Percentiles rank a stretch among this genome's conserved stretches.
phyloP scores from a whole-genome alignment of 352 stramenopile genomes.

The Elongisporangium prolatum region DNA sequence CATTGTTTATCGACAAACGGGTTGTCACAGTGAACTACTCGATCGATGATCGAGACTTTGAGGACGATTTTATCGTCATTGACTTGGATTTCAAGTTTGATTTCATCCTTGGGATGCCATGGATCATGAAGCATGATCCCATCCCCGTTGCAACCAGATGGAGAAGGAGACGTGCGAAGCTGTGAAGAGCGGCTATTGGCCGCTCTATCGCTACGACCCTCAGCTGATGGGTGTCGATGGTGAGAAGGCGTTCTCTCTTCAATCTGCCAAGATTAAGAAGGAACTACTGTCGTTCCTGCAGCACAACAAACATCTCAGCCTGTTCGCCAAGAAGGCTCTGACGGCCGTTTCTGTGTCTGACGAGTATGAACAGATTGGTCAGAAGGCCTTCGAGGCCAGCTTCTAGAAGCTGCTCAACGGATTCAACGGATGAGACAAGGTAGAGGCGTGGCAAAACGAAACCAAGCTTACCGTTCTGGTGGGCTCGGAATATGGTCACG shows the following conservation, averaged over 20 bases:
- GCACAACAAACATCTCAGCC: conserved; percentile 73
- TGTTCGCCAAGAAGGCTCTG: conserved; percentile 60
- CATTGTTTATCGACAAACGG: background rate
- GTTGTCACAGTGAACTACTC: background rate
- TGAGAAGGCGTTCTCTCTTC: conserved; percentile 72
- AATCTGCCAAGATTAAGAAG: conserved; percentile 80
- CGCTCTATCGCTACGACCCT: conserved; percentile 79
- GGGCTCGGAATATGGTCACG: conserved; percentile 44
- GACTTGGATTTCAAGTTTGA: conserved; percentile 1
- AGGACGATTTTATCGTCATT: background rate
- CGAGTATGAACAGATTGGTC: conserved; percentile 48
- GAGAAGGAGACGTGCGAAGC: conserved; percentile 76
- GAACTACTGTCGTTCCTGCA: conserved; percentile 76
- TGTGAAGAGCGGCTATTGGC: conserved; percentile 78
- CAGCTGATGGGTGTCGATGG: conserved; percentile 40
- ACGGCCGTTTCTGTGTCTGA: conserved; percentile 25
- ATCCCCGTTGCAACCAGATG: conserved; percentile 59
- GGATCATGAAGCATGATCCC: background rate
- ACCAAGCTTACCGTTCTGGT: conserved; percentile 48
- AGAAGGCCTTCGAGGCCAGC: conserved; percentile 65
- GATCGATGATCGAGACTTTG: background rate
- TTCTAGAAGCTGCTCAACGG: conserved; percentile 44
- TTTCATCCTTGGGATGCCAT: conserved; percentile 3
- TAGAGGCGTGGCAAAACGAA: conserved; percentile 32
- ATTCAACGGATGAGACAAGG: conserved; percentile 17